These are phyloP conservation scores for Fusarium xylarioides DNA, from an alignment of 2,329 filamentous ascomycete species.

Conservation along the genomic window DNA sequence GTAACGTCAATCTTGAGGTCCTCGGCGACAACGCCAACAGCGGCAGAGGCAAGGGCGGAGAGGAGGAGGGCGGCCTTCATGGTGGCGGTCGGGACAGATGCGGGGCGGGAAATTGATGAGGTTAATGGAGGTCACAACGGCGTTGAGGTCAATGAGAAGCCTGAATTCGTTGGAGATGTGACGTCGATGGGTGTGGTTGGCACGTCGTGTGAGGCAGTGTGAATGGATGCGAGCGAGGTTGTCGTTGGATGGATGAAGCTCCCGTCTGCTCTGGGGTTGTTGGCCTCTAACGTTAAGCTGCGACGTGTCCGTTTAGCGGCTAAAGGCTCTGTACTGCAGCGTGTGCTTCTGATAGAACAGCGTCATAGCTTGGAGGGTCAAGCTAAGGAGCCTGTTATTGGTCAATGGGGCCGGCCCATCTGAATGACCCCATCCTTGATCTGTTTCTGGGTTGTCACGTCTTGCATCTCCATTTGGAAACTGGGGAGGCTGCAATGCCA, in stretches of 20 bases:
- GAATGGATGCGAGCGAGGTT: slow-evolving; percentile 29
- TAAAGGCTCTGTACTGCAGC: slow-evolving; percentile 1
- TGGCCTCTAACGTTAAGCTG: slow-evolving; percentile 18
- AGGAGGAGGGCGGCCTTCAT: slow-evolving; percentile 63
- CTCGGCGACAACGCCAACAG: slow-evolving; percentile 60
- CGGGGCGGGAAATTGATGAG: slow-evolving; percentile 16
- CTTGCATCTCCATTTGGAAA: slow-evolving; percentile 34
- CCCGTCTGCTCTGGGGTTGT: not conserved
- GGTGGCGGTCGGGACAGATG: slow-evolving; percentile 36
- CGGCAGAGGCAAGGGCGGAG: slow-evolving; percentile 61
- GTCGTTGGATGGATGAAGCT: slow-evolving; percentile 13
- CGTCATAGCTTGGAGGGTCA: slow-evolving; percentile 28
- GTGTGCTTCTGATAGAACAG: slow-evolving; percentile 12
- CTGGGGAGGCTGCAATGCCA: slow-evolving; percentile 16
- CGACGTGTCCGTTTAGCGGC: slow-evolving; percentile 40
- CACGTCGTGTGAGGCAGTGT: slow-evolving; percentile 24
- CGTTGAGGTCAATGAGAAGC: slow-evolving; percentile 19
- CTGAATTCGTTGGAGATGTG: slow-evolving; percentile 26
- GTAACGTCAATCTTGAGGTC: slow-evolving; percentile 82
- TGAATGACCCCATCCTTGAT: slow-evolving; percentile 21
- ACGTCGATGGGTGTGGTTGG: slow-evolving; percentile 37
- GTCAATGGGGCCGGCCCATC: slow-evolving; percentile 28
- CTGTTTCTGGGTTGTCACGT: slow-evolving; percentile 31
- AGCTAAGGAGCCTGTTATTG: slow-evolving; percentile 13
- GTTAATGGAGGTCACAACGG: slow-evolving; percentile 3